phyloP scores from a whole-genome alignment of 441 rosid species.

The Kokia cookei region DNA sequence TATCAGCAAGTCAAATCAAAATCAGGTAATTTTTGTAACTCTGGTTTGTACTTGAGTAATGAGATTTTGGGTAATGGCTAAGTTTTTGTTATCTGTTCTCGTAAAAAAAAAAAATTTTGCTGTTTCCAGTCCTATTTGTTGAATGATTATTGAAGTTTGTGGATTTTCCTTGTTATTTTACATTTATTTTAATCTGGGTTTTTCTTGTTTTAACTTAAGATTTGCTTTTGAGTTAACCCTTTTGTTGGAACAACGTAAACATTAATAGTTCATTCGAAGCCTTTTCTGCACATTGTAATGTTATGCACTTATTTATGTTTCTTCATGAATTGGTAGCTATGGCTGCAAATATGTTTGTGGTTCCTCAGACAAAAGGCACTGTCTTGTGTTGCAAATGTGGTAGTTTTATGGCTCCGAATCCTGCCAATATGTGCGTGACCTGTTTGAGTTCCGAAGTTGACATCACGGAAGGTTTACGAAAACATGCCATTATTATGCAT shows the following conservation, averaged over 20 bases:
- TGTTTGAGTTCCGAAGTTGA: constrained; percentile 77
- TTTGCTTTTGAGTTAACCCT: background rate
- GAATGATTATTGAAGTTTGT: background rate
- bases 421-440: constrained; percentile 74
- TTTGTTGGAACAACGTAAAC: background rate
- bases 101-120: no score
- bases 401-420: constrained; percentile 56
- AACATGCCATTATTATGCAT: constrained; percentile 48
- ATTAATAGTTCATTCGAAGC: background rate
- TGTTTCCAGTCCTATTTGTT: background rate
- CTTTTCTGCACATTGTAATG: background rate
- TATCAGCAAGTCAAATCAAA: no score
- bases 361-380: constrained; percentile 54
- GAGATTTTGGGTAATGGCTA: no score
- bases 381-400: constrained; percentile 78
- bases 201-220: background rate
- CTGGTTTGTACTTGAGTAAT: no score
- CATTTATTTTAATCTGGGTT: background rate
- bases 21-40: no score
- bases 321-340: constrained; percentile 20
- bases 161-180: background rate
- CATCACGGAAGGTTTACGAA: constrained; percentile 68
- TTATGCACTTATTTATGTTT: background rate
- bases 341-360: constrained; percentile 53
- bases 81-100: no score